phyloP scores from a whole-genome alignment of 163 green algal genomes.

The Chlamydomonas reinhardtii region DNA sequence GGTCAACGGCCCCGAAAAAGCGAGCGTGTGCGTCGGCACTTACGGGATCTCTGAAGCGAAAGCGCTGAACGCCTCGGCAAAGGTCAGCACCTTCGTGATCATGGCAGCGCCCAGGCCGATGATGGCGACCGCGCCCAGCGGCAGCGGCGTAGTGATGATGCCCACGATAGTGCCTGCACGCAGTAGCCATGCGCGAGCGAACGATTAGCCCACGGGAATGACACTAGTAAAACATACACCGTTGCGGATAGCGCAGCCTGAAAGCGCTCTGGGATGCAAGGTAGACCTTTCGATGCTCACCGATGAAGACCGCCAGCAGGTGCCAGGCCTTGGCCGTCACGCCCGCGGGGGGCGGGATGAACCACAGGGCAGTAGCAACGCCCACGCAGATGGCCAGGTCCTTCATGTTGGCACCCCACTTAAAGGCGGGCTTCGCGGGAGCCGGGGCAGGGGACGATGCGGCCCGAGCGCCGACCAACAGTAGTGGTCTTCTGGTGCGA shows the following conservation, averaged over 20 bases:
- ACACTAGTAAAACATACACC: too few relatives aligned
- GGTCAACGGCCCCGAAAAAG: too few relatives aligned
- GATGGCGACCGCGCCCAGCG: slow-evolving; percentile 97
- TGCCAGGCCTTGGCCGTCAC: slow-evolving; percentile 90
- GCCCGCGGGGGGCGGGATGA: slow-evolving; percentile 87
- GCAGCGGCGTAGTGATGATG: slow-evolving; percentile 98
- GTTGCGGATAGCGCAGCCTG: too few relatives aligned
- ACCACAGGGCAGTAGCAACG: slow-evolving; percentile 83
- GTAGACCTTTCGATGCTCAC: slow-evolving; percentile 14
- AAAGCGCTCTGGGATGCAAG: too few relatives aligned
- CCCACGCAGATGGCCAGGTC: slow-evolving; percentile 92
- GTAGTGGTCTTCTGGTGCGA: slow-evolving; percentile 19
- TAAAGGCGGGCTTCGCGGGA: slow-evolving; percentile 46
- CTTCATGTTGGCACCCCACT: slow-evolving; percentile 97
- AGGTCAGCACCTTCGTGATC: slow-evolving; percentile 97
- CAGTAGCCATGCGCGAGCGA: too few relatives aligned
- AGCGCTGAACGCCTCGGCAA: slow-evolving; percentile 95
- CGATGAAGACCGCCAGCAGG: slow-evolving; percentile 97
- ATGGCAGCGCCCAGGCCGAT: slow-evolving; percentile 95
- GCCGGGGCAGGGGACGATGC: slow-evolving; percentile 29
- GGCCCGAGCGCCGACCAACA: slow-evolving; percentile 22
- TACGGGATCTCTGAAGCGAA: slow-evolving; percentile 97
- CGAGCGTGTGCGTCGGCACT: slow-evolving; percentile 38
- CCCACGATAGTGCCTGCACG: slow-evolving; percentile 87
- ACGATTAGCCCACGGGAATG: too few relatives aligned